Conservation (phyloP, 2,329 filamentous ascomycete species). For the Arachnomyces sp. region DNA sequence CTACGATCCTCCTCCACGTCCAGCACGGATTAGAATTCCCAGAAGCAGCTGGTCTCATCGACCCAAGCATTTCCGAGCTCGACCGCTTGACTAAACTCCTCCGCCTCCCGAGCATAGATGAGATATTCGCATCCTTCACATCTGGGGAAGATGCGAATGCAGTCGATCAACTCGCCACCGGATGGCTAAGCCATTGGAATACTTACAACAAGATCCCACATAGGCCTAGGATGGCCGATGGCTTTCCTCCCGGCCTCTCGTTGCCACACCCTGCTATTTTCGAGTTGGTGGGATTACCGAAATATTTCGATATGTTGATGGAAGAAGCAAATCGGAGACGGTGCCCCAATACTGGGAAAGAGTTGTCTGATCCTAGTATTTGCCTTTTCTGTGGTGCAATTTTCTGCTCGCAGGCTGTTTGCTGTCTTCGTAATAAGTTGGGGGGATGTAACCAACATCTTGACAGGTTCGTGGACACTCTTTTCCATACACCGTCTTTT, state of each 20-base stretch:
- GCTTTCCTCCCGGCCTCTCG: conserved; percentile 32
- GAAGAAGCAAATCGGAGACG: conserved; percentile 77
- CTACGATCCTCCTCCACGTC: conserved; percentile 72
- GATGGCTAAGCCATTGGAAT: conserved; percentile 59
- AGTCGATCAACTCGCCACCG: conserved; percentile 46
- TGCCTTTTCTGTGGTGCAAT: conserved; percentile 96
- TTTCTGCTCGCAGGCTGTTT: conserved; percentile 88
- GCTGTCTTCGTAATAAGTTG: conserved; percentile 64
- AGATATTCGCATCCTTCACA: conserved; percentile 58
- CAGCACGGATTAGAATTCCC: conserved; percentile 85
- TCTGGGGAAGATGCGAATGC: conserved; percentile 31
- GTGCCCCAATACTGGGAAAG: conserved; percentile 85
- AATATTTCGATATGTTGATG: conserved; percentile 84
- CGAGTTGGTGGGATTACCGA: conserved; percentile 84
- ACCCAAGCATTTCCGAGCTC: conserved; percentile 65
- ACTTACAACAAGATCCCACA: conserved; percentile 19
- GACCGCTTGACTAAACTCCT: conserved; percentile 70
- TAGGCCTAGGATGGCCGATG: conserved; percentile 22
- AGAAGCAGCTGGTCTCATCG: conserved; percentile 35
- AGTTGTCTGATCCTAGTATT: conserved; percentile 80
- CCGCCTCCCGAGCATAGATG: conserved; percentile 66
- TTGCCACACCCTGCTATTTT: conserved; percentile 83
- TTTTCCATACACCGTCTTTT: neutral
- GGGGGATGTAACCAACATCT: conserved; percentile 91
- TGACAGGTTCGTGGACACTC: conserved; percentile 55